Evolutionary conservation across 768 basidiomycete species (phyloP), one percentile per base, ranked within the genome.

Genomic region (Mycena indigotica): DNA sequence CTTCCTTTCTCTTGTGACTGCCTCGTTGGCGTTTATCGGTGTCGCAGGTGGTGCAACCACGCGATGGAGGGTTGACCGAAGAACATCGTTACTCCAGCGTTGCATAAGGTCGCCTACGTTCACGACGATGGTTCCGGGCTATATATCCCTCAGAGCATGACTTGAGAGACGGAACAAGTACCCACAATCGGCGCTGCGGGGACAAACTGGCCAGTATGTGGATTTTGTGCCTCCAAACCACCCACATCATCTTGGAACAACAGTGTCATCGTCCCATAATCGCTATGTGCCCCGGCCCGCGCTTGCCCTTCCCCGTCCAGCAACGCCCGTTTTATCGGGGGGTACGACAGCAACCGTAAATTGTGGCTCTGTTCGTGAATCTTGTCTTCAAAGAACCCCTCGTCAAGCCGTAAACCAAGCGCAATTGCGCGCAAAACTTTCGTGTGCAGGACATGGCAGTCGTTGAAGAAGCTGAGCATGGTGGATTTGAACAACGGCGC

Each of bases 361-460:
- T 93, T 94, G 67, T 94, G 92, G 62, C 79, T 85, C 71, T 91
- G 87, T 60, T 89, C 84, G 65, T 91, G 68, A 32, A 92, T 84
- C 71, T 84, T 87, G 46, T 78, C 69, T 66, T 93, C 89, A 53
- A 95, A 95, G 72, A 85, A 94, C 26, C 67, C 62, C 69, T 92
- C 90, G 4, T 84, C 77, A 24, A 94, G 80, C 28, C 83, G 81
- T 32, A 95, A 77, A 3, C 92, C 93, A 15, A 93, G 71, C 1
- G 93, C 93, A 65, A 95, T 84, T 3, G 91, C 86, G n/a, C 88
- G 81, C 91, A 95, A 93, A 39, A 94, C 84, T 50, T 81, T 67
- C 3, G 80, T 76, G 67, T 93, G 92, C 48, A 93, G 78, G 55
- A 85, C 77, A 60, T 93, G 89, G 72, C 91, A 92, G 32, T 80